Evolutionary conservation across 2,329 filamentous ascomycete species (phyloP).

Genomic region (Colletotrichum sublineola): DNA sequence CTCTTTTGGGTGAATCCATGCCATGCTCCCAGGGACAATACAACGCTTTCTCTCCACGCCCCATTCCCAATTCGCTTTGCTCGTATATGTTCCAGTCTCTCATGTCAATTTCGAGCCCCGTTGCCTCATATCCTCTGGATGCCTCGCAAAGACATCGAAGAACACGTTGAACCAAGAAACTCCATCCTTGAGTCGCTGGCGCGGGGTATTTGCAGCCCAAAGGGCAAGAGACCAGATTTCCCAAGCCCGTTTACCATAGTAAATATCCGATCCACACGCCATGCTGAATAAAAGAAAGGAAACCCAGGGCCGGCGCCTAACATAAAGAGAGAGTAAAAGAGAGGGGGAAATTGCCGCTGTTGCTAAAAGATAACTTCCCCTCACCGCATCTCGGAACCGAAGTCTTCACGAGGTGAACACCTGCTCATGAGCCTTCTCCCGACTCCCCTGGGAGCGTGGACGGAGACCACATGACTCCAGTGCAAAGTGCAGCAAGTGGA

Average conservation of each 20-base stretch:
- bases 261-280: slow-evolving; percentile 41
- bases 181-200: slow-evolving; percentile 34
- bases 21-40: slow-evolving; percentile 37
- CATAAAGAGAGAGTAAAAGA: slow-evolving; percentile 24
- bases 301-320: slow-evolving; percentile 23
- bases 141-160: slow-evolving; percentile 35
- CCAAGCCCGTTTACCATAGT: slow-evolving; percentile 36
- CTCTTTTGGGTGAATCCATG: slow-evolving; percentile 33
- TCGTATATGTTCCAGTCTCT: slow-evolving; percentile 33
- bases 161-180: slow-evolving; percentile 39
- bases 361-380: slow-evolving; percentile 1
- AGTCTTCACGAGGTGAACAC: slow-evolving; percentile 18
- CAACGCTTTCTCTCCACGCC: slow-evolving; percentile 27
- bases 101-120: slow-evolving; percentile 18
- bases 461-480: slow-evolving; percentile 10
- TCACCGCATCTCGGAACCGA: slow-evolving; percentile 13
- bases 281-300: slow-evolving; percentile 42
- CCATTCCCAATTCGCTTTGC: slow-evolving; percentile 36
- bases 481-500: neutral
- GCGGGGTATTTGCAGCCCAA: slow-evolving; percentile 35
- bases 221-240: slow-evolving; percentile 31
- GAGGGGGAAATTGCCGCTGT: slow-evolving; percentile 17
- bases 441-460: slow-evolving; percentile 11
- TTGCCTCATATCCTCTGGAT: slow-evolving; percentile 30
- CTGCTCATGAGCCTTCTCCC: slow-evolving; percentile 7